phyloP scores from a whole-genome alignment of 2,329 filamentous ascomycete genomes.

The Incumbomyces lentus region DNA sequence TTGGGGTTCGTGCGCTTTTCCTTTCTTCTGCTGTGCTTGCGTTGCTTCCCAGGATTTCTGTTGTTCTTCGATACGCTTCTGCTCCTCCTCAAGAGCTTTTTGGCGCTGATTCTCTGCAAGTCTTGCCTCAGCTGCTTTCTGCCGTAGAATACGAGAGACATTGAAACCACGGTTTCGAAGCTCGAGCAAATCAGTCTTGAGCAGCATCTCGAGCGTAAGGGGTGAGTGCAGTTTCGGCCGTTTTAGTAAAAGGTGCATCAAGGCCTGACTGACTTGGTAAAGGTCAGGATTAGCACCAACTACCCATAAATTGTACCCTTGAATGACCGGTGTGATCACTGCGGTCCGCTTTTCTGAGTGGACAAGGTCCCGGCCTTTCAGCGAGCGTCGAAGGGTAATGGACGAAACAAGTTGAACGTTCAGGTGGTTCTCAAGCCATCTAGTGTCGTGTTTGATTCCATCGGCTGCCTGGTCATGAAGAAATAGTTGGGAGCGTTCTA shows the following conservation, averaged over 20 bases:
- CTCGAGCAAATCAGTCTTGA: slow-evolving; percentile 73
- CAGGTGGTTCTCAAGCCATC: slow-evolving; percentile 83
- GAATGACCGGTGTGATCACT: slow-evolving; percentile 49
- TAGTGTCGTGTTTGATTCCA: slow-evolving; percentile 72
- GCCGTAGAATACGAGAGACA: slow-evolving; percentile 82
- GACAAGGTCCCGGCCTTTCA: slow-evolving; percentile 58
- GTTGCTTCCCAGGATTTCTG: slow-evolving; percentile 39
- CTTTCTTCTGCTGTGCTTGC: slow-evolving; percentile 25
- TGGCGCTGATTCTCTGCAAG: slow-evolving; percentile 75
- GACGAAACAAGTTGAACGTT: slow-evolving; percentile 66
- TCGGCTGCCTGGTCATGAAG: slow-evolving; percentile 72
- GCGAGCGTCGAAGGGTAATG: slow-evolving; percentile 65
- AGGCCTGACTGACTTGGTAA: slow-evolving; percentile 82
- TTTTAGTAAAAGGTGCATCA: slow-evolving; percentile 69
- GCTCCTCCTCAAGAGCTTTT: slow-evolving; percentile 63
- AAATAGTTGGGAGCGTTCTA: slow-evolving; percentile 83
- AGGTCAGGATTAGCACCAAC: slow-evolving; percentile 64
- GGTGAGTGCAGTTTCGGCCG: slow-evolving; percentile 81
- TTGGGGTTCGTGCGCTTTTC: slow-evolving; percentile 23
- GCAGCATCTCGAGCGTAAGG: slow-evolving; percentile 79
- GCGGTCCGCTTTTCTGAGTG: slow-evolving; percentile 68
- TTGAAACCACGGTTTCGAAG: slow-evolving; percentile 87
- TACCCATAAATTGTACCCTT: slow-evolving; percentile 62
- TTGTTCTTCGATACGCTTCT: slow-evolving; percentile 55
- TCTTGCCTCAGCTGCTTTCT: slow-evolving; percentile 76